Evolutionary conservation across 805 yeast species (phyloP).

Genomic region (Lachancea fermentati): DNA sequence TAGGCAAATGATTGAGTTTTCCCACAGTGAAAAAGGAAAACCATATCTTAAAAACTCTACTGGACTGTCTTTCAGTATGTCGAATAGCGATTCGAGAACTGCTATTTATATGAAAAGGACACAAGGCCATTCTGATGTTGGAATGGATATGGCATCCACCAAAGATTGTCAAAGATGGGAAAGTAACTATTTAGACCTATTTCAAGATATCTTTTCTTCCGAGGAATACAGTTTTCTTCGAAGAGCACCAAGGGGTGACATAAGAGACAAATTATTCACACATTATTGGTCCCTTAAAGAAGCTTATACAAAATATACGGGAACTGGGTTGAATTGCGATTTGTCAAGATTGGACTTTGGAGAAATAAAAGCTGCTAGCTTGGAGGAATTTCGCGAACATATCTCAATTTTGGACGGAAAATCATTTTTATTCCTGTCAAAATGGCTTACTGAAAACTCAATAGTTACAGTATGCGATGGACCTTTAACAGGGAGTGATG

Average conservation of each 20-base stretch:
- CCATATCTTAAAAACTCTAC: slow-evolving; percentile 37
- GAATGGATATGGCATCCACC: slow-evolving; percentile 44
- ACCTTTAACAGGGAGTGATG: not conserved
- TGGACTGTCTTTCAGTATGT: slow-evolving; percentile 45
- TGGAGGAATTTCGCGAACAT: not conserved
- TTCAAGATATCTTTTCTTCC: slow-evolving; percentile 38
- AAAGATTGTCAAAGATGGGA: slow-evolving; percentile 22
- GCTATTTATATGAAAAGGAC: slow-evolving; percentile 39
- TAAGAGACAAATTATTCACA: slow-evolving; percentile 38
- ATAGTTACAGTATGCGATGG: slow-evolving; percentile 13
- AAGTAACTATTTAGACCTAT: slow-evolving; percentile 33
- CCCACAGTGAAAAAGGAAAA: slow-evolving; percentile 46
- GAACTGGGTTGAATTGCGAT: slow-evolving; percentile 49
- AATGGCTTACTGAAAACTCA: slow-evolving; percentile 19
- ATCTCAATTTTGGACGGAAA: slow-evolving; percentile 8
- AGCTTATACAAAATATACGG: slow-evolving; percentile 61
- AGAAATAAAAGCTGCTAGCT: slow-evolving; percentile 8
- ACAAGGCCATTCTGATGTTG: slow-evolving; percentile 22
- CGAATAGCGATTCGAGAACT: slow-evolving; percentile 50
- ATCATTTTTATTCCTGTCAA: slow-evolving; percentile 17
- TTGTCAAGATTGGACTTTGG: slow-evolving; percentile 28
- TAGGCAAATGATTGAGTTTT: slow-evolving; percentile 22
- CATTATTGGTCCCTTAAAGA: slow-evolving; percentile 79
- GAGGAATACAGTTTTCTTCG: slow-evolving; percentile 34
- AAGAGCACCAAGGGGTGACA: slow-evolving; percentile 8